Conservation (phyloP, 352 stramenopile species). For the Peronospora destructor region DNA sequence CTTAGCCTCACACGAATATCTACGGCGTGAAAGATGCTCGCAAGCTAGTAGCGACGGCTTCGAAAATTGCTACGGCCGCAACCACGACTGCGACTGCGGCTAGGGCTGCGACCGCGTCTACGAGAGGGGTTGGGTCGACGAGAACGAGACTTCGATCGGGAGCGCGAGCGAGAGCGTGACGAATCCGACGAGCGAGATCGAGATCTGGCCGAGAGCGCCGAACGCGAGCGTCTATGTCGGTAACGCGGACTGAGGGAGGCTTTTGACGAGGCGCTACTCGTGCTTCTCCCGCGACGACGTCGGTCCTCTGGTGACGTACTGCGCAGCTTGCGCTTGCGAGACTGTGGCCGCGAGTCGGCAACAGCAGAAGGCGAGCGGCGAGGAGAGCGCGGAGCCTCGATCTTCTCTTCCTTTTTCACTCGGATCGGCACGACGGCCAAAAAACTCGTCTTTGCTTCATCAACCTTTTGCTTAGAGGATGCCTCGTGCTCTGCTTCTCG, state of each 20-base stretch:
- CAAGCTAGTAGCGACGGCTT: conserved; percentile 17
- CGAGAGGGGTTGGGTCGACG: conserved; percentile 23
- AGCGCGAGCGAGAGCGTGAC: conserved; percentile 33
- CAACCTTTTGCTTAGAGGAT: conserved; percentile 1
- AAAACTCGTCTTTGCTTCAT: conserved; percentile 9
- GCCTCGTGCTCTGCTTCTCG: conserved; percentile 7
- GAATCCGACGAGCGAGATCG: conserved; percentile 19
- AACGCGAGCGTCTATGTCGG: conserved; percentile 21
- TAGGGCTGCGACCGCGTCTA: conserved; percentile 24
- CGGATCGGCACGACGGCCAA: conserved; percentile 4
- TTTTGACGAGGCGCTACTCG: conserved; percentile 14
- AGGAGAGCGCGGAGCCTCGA: conserved; percentile 1
- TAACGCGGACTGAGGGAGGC: conserved; percentile 17
- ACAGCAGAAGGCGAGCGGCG: conserved; percentile 6
- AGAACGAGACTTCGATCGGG: conserved; percentile 21
- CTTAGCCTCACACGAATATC: neutral
- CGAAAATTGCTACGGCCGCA: conserved; percentile 6
- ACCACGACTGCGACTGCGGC: conserved; percentile 23
- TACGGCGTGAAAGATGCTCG: neutral
- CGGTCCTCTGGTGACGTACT: conserved; percentile 12
- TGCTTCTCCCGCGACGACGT: conserved; percentile 22
- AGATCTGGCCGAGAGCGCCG: conserved; percentile 16
- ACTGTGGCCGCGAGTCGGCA: conserved; percentile 1
- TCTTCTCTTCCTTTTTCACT: conserved; percentile 14
- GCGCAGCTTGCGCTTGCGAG: conserved; percentile 24